A percentile compares a stretch with the other conserved stretches of the same genome.
phyloP scores from a whole-genome alignment of 2,329 filamentous ascomycete genomes.

The Colletotrichum cuscutae region DNA sequence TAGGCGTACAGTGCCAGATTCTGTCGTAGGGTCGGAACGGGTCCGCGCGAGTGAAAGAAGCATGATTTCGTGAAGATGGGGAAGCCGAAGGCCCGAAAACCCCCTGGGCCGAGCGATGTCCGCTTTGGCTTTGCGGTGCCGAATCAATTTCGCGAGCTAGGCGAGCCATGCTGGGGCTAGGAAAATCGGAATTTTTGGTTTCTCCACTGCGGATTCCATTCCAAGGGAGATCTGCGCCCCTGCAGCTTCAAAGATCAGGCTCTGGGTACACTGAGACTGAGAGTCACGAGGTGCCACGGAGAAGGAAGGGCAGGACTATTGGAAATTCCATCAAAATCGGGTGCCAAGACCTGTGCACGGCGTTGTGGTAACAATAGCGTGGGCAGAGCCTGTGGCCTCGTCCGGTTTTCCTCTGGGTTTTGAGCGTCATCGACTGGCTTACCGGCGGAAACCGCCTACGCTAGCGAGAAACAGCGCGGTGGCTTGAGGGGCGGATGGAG shows the following conservation, averaged over 20 bases:
- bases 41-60: conserved; percentile 5
- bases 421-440: conserved; percentile 15
- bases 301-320: neutral
- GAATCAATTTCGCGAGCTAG: neutral
- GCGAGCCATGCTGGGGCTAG: conserved; percentile 8
- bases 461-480: conserved; percentile 19
- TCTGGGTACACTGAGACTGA: neutral
- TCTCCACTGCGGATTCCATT: conserved; percentile 9
- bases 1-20: neutral
- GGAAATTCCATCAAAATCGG: neutral
- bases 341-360: conserved; percentile 11
- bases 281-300: neutral
- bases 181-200: neutral
- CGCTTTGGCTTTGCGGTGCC: neutral
- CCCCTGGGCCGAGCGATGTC: neutral
- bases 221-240: conserved; percentile 19
- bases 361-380: neutral
- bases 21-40: neutral
- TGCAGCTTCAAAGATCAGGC: neutral
- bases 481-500: neutral
- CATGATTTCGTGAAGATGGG: conserved; percentile 17
- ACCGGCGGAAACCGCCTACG: neutral
- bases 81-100: conserved; percentile 3
- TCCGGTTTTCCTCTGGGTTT: neutral
- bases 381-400: neutral